A percentile compares a stretch with the other conserved stretches of the same genome.
Evolutionary conservation across 1,284 basidiomycete genomes (phyloP).

Genomic region (Puccinia novopanici): DNA sequence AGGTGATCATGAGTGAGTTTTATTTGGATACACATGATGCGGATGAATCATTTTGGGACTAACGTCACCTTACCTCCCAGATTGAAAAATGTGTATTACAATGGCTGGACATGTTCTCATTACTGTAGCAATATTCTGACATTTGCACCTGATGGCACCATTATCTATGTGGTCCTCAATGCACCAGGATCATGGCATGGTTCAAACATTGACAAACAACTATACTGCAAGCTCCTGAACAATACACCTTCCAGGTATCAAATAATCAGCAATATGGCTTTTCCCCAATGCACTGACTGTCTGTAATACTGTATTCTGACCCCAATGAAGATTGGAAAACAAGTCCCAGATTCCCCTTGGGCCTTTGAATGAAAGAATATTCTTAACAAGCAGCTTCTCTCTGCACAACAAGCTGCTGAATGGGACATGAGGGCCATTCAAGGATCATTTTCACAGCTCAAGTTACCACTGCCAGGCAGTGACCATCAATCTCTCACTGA

Average conservation of each 20-base stretch:
- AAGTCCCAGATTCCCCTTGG: not conserved
- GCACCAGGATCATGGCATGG: too few relatives aligned
- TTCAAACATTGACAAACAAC: too few relatives aligned
- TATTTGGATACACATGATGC: not conserved
- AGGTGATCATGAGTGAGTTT: constrained; percentile 8
- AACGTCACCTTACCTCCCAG: not conserved
- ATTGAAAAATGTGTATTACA: not conserved
- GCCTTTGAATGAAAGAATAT: not conserved
- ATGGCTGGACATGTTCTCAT: too few relatives aligned
- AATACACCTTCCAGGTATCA: too few relatives aligned
- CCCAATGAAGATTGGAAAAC: not conserved
- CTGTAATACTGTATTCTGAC: not conserved
- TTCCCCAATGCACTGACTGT: not conserved
- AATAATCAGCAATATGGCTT: not conserved
- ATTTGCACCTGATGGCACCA: too few relatives aligned
- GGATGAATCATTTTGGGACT: not conserved
- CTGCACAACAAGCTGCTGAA: constrained; percentile 1
- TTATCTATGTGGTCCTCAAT: too few relatives aligned
- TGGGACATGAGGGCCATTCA: constrained; percentile 3
- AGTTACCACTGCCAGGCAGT: not conserved
- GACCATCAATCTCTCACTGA: not conserved
- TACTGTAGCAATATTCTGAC: too few relatives aligned
- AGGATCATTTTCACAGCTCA: not conserved
- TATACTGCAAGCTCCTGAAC: too few relatives aligned
- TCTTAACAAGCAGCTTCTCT: constrained; percentile 2